phyloP scores from a whole-genome alignment of 495 filamentous ascomycete genomes.

The Hyaloscypha hepaticicola region DNA sequence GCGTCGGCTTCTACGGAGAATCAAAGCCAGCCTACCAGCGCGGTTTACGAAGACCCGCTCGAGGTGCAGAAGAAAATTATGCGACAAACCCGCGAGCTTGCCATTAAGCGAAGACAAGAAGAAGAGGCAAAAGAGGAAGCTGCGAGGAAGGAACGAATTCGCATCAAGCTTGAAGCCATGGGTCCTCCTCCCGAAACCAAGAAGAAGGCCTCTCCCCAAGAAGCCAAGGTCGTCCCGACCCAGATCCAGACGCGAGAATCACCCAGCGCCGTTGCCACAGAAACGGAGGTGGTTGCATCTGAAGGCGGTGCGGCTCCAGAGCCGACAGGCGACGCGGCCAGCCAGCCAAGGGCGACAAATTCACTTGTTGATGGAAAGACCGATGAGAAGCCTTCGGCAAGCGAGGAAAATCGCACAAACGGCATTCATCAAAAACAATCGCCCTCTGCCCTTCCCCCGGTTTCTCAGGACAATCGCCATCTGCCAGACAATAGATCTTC shows the following conservation, averaged over 20 bases:
- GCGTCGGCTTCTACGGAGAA: constrained; percentile 24
- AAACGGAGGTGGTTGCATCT: constrained; percentile 45
- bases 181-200: constrained; percentile 67
- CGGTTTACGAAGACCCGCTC: constrained; percentile 53
- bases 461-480: constrained; percentile 19
- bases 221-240: constrained; percentile 38
- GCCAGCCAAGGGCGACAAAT: not conserved
- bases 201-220: constrained; percentile 45
- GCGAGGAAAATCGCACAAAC: constrained; percentile 19
- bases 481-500: not conserved
- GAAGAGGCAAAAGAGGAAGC: constrained; percentile 80
- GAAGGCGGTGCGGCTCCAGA: constrained; percentile 4
- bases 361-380: constrained; percentile 20
- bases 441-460: not conserved
- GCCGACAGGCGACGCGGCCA: not conserved
- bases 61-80: constrained; percentile 79
- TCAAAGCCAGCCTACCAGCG: constrained; percentile 22
- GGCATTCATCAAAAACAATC: constrained; percentile 13
- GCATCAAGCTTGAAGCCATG: constrained; percentile 76
- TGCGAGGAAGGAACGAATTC: constrained; percentile 76
- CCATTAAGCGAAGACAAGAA: constrained; percentile 74
- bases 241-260: constrained; percentile 40
- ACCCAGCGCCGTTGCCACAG: constrained; percentile 42
- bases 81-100: constrained; percentile 75
- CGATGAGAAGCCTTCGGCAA: constrained; percentile 15